Conservation (phyloP, 2,329 filamentous ascomycete genomes). For the Colletotrichum tamarilloi region DNA sequence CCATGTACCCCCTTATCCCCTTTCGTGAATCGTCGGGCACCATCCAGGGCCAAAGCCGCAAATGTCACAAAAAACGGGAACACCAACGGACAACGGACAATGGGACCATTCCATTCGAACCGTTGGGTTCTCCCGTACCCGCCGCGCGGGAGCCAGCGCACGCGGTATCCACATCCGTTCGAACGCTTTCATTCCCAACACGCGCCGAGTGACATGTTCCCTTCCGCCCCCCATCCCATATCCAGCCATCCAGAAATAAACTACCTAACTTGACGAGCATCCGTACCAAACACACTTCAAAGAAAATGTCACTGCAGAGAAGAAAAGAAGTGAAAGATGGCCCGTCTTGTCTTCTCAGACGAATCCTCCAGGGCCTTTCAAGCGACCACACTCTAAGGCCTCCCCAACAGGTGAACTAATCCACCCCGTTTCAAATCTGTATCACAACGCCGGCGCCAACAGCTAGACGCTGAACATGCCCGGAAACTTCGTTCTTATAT, state of each 20-base stretch:
- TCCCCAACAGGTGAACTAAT: background rate
- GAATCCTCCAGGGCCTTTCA: too few relatives aligned
- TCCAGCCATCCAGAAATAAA: background rate
- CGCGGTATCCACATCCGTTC: background rate
- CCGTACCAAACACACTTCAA: background rate
- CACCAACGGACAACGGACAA: background rate
- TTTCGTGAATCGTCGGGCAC: slow-evolving; percentile 1
- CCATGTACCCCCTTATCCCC: background rate
- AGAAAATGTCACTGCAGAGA: too few relatives aligned
- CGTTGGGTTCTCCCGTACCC: background rate
- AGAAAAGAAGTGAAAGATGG: too few relatives aligned
- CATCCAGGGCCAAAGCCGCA: background rate
- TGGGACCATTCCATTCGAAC: background rate
- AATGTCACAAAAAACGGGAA: background rate
- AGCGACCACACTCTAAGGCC: too few relatives aligned
- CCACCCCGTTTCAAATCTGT: slow-evolving; percentile 26
- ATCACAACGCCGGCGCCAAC: slow-evolving; percentile 17
- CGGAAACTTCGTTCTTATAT: too few relatives aligned
- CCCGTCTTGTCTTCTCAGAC: too few relatives aligned
- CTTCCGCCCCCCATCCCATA: background rate
- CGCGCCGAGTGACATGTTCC: background rate
- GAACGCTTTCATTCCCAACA: background rate
- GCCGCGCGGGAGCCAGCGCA: background rate
- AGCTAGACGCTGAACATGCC: background rate
- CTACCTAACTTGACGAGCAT: background rate